Base-by-base conservation (phyloP, 306 rosid species). In the Urtica urens region DNA sequence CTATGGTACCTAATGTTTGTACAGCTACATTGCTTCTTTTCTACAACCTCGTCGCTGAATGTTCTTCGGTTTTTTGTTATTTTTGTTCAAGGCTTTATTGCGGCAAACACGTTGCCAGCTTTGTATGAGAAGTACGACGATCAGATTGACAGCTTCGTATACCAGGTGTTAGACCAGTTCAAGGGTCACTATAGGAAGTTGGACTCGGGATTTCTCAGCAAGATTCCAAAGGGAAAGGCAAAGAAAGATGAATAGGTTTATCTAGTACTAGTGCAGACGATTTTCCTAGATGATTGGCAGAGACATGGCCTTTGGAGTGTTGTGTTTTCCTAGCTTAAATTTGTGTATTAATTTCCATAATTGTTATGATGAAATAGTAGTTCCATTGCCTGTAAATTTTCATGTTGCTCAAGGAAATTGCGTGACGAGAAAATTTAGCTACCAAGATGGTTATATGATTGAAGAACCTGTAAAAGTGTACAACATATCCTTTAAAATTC, bases 71-170 rank as follows among this genome's bases (percentile, higher is more conserved):
- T 28, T 9, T 16, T 39, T 38, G 1, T 51, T 2, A 45, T 60
- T 27, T 10, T 11, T 65, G 38, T 49, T 2, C 0, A 50, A 87
- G 96, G 95, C 62, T 76, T 88, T 46, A 72, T 81, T 40, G 95
- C 74, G n/a, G 86, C 86, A 15, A 88, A 88, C 69, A 83, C 86
- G 12, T 75, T 88, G 18, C 96, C 96, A 40, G 71, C 84, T 46
- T 62, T 88, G 26, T 88, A 88, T 25, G 95, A 88, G 70, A 83
- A 50, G 61, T 69, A 88, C 1, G 95, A 81, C 8, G 86, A 74
- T 54, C 72, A 83, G 65, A 67, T 88, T 24, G 96, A 88, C 64
- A 46, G 19, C 71, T 76, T 78, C 25, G 81, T 65, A 10, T 58
- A 46, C 78, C 57, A 55, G 23, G 77, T 72, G 30, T 4, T 74